Evolutionary conservation across 805 yeast genomes (phyloP).

Genomic region (Alloascoidea africana): DNA sequence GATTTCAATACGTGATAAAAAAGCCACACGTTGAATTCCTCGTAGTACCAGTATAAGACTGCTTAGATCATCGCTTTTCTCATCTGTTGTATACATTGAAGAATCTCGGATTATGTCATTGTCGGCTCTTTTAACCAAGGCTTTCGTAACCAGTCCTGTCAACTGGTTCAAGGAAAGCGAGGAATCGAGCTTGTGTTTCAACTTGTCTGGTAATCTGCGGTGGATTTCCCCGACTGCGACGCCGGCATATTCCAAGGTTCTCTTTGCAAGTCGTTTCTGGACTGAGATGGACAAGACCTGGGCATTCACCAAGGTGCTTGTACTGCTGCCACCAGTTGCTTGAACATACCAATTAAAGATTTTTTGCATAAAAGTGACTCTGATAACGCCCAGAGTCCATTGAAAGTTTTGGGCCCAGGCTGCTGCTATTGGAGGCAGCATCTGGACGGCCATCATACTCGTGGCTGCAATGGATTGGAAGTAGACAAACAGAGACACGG

Average conservation of each 20-base stretch:
- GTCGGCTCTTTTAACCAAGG: too few relatives aligned
- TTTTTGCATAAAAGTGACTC: slow-evolving; percentile 43
- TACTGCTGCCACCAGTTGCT: slow-evolving; percentile 81
- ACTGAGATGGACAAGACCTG: slow-evolving; percentile 68
- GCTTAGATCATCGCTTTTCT: not conserved
- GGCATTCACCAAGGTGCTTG: slow-evolving; percentile 53
- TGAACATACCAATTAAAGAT: slow-evolving; percentile 66
- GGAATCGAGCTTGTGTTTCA: too few relatives aligned
- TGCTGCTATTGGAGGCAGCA: slow-evolving; percentile 76
- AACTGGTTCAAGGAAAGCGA: too few relatives aligned
- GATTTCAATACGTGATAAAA: slow-evolving; percentile 69
- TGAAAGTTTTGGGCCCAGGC: slow-evolving; percentile 80
- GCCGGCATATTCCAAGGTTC: not conserved
- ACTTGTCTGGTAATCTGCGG: not conserved
- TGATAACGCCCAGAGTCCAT: slow-evolving; percentile 73
- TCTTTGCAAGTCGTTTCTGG: too few relatives aligned
- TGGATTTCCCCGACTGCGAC: not conserved
- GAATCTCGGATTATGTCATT: not conserved
- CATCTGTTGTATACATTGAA: not conserved
- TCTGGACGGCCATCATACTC: slow-evolving; percentile 76
- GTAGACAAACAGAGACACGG: slow-evolving; percentile 66
- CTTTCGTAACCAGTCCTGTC: too few relatives aligned
- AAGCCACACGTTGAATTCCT: slow-evolving; percentile 89
- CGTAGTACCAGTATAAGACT: slow-evolving; percentile 61
- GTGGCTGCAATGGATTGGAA: slow-evolving; percentile 72